phyloP scores from a whole-genome alignment of 805 yeast genomes.

The Kluyveromyces lactis region DNA sequence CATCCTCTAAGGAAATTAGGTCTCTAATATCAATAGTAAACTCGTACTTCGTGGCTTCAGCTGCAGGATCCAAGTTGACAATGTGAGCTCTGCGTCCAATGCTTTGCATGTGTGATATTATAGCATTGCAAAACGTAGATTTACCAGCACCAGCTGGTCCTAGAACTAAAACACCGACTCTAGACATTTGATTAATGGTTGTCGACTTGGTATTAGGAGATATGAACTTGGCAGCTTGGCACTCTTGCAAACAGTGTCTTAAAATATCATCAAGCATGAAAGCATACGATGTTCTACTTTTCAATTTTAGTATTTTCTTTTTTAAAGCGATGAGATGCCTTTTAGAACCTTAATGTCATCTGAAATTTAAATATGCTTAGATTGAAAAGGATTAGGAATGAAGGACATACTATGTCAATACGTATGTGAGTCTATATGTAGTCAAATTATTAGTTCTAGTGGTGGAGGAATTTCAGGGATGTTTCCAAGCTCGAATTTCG shows the following conservation, averaged over 20 bases:
- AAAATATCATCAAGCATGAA: too few species aligned
- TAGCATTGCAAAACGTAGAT: constrained; percentile 83
- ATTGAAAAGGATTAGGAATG: too few species aligned
- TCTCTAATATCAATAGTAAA: constrained; percentile 91
- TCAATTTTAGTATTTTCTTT: too few species aligned
- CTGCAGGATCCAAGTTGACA: constrained; percentile 95
- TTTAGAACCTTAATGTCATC: too few species aligned
- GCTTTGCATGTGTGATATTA: constrained; percentile 80
- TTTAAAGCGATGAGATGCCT: too few species aligned
- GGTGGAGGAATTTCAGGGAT: constrained; percentile 77
- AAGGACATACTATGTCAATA: too few species aligned
- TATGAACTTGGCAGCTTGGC: too few species aligned
- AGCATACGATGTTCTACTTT: too few species aligned
- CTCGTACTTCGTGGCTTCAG: constrained; percentile 85
- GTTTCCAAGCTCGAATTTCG: constrained; percentile 45
- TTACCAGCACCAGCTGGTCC: constrained; percentile 99
- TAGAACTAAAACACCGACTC: constrained; percentile 86
- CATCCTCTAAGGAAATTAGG: constrained; percentile 82
- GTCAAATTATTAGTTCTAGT: constrained; percentile 25
- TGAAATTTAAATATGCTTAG: too few species aligned
- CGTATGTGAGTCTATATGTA: neutral
- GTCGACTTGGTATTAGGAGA: too few species aligned
- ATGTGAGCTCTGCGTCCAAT: constrained; percentile 90
- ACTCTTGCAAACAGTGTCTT: too few species aligned
- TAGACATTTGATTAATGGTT: constrained; percentile 53